Evolutionary conservation across 441 rosid genomes (phyloP), one percentile per base, ranked within the genome.

Genomic region (Gossypium gossypioides): DNA sequence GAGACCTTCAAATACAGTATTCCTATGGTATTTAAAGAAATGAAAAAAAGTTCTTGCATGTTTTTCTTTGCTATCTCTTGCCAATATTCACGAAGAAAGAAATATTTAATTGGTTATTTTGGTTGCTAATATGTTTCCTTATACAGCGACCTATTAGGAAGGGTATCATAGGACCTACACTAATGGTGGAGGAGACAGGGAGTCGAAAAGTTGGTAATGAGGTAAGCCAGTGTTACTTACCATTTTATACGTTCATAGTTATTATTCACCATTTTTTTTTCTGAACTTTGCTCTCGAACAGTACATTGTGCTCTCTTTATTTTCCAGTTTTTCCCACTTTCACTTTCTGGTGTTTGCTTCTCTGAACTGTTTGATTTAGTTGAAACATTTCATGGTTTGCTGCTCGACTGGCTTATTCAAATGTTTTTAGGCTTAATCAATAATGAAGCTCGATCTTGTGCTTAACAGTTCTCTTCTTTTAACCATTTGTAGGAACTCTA

Each of bases 141-240:
- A 22, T 76, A 51, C 83, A 95, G 99, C 80, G 61, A 83, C 98
- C 97, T 74, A 87, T 95, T 73, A 85, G 98, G 84, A 88, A 79
- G 75, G 99, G 99, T 74, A 89, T 87, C 8, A 81, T 86, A 70
- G 93, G 98, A 72, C 98, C 90, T 8, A 74, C 92, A 42, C 78
- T 92, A 64, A 85, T 84, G 86, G 85, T 95, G 81, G 97, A 91
- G 84, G 99, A 95, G 79, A 77, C 85, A 19, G 99, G 98, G 59
- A 92, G 92, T 62, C 91, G 86, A 67, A 86, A 70, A 77, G 81
- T 92, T 75, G 82, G 83, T 75, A 72, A 56, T 46, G 92, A 89
- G 88, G 99, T 91, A 80, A 75, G 85, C 19, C 71, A 27, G 19
- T 59, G 32, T 29, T 32, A 24, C 1, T 63, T 63, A 3, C n/a